A percentile compares a stretch with the other conserved stretches of the same genome.
Conservation (phyloP, 2,329 filamentous ascomycete genomes). For the Trichoderma guizhouense region DNA sequence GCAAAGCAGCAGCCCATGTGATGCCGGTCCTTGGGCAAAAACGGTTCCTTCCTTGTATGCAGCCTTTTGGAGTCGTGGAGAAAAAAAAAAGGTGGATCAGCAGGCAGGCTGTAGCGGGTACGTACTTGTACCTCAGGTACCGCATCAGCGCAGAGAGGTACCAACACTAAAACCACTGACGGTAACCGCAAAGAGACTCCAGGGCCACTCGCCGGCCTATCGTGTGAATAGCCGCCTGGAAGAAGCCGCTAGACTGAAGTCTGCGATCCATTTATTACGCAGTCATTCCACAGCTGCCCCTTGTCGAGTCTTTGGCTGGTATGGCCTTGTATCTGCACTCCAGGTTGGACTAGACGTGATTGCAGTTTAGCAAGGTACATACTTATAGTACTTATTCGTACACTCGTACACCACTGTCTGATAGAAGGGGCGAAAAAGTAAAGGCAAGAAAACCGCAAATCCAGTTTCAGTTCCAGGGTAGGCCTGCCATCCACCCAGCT, state of each 20-base stretch:
- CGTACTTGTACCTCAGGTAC: neutral
- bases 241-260: neutral
- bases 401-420: neutral
- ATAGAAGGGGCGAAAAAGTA: neutral
- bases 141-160: neutral
- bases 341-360: neutral
- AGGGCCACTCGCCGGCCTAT: neutral
- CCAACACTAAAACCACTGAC: neutral
- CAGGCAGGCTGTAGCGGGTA: conserved; percentile 22
- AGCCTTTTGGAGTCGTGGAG: conserved; percentile 15
- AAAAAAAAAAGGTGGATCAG: conserved; percentile 29
- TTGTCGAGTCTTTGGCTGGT: neutral
- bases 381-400: neutral
- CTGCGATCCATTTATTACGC: neutral
- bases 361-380: neutral
- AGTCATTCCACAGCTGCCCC: neutral
- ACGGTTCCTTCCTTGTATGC: conserved; percentile 20
- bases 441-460: neutral
- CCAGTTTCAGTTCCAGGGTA: neutral
- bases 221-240: neutral
- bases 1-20: conserved; percentile 33
- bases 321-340: neutral
- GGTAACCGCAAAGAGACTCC: neutral
- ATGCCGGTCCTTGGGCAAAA: conserved; percentile 30
- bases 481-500: neutral